phyloP scores from a whole-genome alignment of 1,284 basidiomycete species.

The Leucoagaricus sp. region DNA sequence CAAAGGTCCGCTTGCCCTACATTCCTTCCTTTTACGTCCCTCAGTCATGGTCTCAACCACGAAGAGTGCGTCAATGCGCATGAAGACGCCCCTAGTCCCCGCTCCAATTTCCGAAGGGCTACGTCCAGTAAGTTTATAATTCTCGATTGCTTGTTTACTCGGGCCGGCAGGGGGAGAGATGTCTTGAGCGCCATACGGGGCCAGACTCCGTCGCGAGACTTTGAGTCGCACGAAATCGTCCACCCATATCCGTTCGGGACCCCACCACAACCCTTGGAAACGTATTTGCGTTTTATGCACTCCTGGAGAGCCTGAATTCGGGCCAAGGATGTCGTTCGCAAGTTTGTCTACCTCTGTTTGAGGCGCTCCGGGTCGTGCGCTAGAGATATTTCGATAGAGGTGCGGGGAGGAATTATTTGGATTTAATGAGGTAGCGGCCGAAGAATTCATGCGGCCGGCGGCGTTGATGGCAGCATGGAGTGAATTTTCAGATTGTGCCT shows the following conservation, averaged over 20 bases:
- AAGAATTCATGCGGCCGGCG: slow-evolving; percentile 33
- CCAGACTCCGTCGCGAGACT: slow-evolving; percentile 61
- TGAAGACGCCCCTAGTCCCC: slow-evolving; percentile 61
- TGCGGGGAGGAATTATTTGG: slow-evolving; percentile 11
- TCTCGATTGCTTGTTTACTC: slow-evolving; percentile 40
- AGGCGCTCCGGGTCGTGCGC: slow-evolving; percentile 21
- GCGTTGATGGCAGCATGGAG: slow-evolving; percentile 24
- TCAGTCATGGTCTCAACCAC: slow-evolving; percentile 51
- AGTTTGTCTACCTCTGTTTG: slow-evolving; percentile 22
- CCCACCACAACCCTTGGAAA: slow-evolving; percentile 87
- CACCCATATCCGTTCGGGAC: slow-evolving; percentile 85
- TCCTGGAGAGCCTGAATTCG: slow-evolving; percentile 29
- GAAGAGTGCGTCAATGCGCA: slow-evolving; percentile 63
- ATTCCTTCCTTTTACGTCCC: slow-evolving; percentile 52
- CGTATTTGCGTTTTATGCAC: slow-evolving; percentile 45
- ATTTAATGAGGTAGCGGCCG: neutral
- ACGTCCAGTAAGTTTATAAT: slow-evolving; percentile 27
- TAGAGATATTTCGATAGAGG: slow-evolving; percentile 22
- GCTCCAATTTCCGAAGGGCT: slow-evolving; percentile 50
- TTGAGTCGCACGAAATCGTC: slow-evolving; percentile 85
- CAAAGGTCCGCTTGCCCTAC: slow-evolving; percentile 64
- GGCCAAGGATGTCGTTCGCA: slow-evolving; percentile 28
- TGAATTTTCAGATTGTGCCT: slow-evolving; percentile 9
- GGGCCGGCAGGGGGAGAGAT: slow-evolving; percentile 63
- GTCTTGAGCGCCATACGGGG: slow-evolving; percentile 57